phyloP scores from a whole-genome alignment of 2,329 filamentous ascomycete genomes.

The Calonectria pteridis region DNA sequence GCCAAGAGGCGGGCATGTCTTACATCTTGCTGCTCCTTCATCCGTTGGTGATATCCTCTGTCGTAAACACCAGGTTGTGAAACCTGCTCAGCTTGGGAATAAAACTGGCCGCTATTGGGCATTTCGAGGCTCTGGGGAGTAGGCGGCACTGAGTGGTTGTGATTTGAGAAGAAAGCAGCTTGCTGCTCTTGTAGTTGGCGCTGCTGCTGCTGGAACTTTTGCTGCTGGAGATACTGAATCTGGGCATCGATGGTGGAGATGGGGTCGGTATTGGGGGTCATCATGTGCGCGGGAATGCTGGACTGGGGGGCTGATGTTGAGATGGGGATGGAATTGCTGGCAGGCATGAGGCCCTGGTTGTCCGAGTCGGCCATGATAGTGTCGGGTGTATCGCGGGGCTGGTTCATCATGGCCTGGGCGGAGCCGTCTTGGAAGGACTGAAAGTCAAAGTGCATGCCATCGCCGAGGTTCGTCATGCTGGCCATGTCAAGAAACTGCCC shows the following conservation, averaged over 20 bases:
- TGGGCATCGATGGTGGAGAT: constrained; percentile 74
- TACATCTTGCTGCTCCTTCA: constrained; percentile 78
- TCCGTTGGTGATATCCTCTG: constrained; percentile 70
- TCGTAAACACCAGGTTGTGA: constrained; percentile 74
- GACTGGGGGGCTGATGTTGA: constrained; percentile 60
- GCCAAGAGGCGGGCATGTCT: constrained; percentile 39
- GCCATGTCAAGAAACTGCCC: constrained; percentile 74
- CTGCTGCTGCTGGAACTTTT: constrained; percentile 72
- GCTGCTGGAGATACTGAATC: constrained; percentile 74
- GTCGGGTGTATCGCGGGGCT: constrained; percentile 48
- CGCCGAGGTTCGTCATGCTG: constrained; percentile 64
- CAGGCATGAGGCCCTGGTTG: constrained; percentile 46
- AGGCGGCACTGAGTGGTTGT: constrained; percentile 76
- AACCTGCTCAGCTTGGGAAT: constrained; percentile 66
- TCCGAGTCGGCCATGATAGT: constrained; percentile 52
- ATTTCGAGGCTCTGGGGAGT: constrained; percentile 87
- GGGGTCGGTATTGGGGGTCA: constrained; percentile 61
- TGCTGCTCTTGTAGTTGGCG: constrained; percentile 70
- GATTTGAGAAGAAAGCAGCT: constrained; percentile 65
- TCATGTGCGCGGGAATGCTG: constrained; percentile 60
- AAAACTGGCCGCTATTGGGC: constrained; percentile 69
- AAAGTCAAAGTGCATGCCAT: constrained; percentile 72
- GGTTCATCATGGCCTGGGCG: constrained; percentile 49
- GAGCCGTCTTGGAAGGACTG: constrained; percentile 62
- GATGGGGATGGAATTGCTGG: constrained; percentile 56